These are phyloP conservation scores for Evansstolkia leycettana DNA, from an alignment of 495 filamentous ascomycete genomes.

Conservation along the genomic window DNA sequence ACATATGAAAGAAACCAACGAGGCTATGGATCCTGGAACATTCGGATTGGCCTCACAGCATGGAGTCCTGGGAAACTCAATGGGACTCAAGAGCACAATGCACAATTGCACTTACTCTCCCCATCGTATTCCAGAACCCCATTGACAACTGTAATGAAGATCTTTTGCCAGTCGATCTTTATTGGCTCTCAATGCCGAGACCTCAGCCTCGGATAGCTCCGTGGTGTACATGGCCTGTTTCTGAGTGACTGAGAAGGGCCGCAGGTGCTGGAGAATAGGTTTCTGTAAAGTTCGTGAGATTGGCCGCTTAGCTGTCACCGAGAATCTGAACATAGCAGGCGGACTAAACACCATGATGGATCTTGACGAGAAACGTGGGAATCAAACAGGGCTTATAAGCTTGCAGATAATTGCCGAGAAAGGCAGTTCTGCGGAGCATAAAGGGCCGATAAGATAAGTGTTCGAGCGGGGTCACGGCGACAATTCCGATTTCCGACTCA, in stretches of 20 bases:
- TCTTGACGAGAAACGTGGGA: not conserved
- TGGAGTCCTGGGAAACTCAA: no score
- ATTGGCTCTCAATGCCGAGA: conserved; percentile 41
- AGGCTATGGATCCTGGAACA: no score
- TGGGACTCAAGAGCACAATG: no score
- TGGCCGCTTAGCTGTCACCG: not conserved
- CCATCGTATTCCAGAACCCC: conserved; percentile 52
- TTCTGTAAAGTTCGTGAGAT: not conserved
- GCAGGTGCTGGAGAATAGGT: conserved; percentile 2
- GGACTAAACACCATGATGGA: not conserved
- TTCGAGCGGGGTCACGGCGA: not conserved
- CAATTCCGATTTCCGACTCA: not conserved
- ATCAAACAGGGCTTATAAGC: not conserved
- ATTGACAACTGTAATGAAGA: conserved; percentile 56
- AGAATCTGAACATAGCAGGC: not conserved
- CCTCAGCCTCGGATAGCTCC: conserved; percentile 26
- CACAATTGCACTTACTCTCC: conserved; percentile 39
- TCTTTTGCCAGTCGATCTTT: conserved; percentile 45
- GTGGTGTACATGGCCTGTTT: conserved; percentile 26
- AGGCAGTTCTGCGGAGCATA: conserved; percentile 1
- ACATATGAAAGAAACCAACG: no score
- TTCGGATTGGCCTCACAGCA: no score
- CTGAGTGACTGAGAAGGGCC: conserved; percentile 16
- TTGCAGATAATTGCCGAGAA: not conserved
- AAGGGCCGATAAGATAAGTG: conserved; percentile 5